Conservation (phyloP, 257 asterid species). For the Ilex aquifolium region DNA sequence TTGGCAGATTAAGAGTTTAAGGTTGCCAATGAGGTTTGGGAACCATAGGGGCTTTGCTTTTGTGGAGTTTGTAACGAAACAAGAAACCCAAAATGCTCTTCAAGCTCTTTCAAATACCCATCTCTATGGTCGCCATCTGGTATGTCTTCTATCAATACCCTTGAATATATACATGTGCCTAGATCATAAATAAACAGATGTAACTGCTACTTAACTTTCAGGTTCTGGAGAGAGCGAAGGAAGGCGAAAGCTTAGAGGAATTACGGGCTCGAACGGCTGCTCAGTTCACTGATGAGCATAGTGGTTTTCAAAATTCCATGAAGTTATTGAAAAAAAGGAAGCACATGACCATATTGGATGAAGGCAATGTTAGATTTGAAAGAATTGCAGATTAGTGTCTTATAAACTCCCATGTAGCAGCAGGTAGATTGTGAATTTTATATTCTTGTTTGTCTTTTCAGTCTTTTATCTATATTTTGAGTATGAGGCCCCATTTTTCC, state of each 20-base stretch:
- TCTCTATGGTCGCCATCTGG: constrained; percentile 98
- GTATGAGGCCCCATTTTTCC: no score
- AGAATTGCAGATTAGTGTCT: constrained; percentile 32
- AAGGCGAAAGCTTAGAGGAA: constrained; percentile 90
- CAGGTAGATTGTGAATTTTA: no score
- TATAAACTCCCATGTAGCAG: no score
- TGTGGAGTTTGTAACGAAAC: constrained; percentile 79
- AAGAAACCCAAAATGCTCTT: constrained; percentile 85
- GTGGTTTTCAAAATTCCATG: constrained; percentile 21
- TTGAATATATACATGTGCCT: not conserved
- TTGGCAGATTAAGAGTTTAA: constrained; percentile 72
- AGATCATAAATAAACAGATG: not conserved
- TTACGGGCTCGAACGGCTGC: constrained; percentile 79
- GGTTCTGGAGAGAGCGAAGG: constrained; percentile 96
- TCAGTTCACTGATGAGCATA: constrained; percentile 45
- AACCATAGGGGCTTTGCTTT: constrained; percentile 94
- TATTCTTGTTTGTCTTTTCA: no score
- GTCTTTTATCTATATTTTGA: no score
- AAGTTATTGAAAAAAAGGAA: constrained; percentile 66
- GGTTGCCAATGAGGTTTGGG: constrained; percentile 74
- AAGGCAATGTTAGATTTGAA: constrained; percentile 53
- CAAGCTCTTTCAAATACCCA: constrained; percentile 78
- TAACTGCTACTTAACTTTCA: constrained; percentile 23
- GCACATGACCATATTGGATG: constrained; percentile 45
- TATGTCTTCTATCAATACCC: constrained; percentile 24